These are phyloP conservation scores for Xerocomus amazonicus DNA, from an alignment of 1,284 basidiomycete species.

Conservation along the genomic window DNA sequence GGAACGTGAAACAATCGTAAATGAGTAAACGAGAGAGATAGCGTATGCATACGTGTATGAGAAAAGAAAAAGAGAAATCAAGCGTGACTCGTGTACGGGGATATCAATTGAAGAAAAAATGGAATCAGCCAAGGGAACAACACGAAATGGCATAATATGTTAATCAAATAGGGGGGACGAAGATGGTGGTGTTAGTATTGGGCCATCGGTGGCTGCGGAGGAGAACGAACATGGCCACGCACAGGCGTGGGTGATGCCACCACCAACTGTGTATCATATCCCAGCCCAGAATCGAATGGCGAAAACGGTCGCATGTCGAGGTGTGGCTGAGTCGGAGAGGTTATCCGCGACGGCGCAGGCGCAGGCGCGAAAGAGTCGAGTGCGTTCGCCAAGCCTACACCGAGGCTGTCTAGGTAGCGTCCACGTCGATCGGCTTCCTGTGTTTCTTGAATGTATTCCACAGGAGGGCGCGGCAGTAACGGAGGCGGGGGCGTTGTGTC, in stretches of 20 bases:
- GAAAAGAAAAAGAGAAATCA: not conserved
- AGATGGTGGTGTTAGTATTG: conserved; percentile 11
- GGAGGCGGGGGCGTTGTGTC: conserved; percentile 50
- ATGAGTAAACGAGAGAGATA: not conserved
- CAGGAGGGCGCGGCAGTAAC: conserved; percentile 67
- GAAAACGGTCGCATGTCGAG: conserved; percentile 43
- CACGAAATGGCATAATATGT: conserved; percentile 11
- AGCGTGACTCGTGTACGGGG: not conserved
- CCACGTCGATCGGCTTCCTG: conserved; percentile 63
- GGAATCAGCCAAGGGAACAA: not conserved
- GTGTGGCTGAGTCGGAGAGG: conserved; percentile 14
- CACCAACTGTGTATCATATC: conserved; percentile 12
- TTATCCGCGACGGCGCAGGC: conserved; percentile 22
- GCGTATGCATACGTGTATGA: not conserved
- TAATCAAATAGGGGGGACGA: conserved; percentile 18
- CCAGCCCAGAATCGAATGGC: conserved; percentile 39
- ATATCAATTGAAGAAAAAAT: conserved; percentile 9
- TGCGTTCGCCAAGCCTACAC: conserved; percentile 15
- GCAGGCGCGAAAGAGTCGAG: conserved; percentile 23
- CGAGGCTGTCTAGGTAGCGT: conserved; percentile 19
- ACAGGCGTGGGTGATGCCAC: conserved; percentile 9
- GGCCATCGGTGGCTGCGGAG: conserved; percentile 6
- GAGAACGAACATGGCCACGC: conserved; percentile 1
- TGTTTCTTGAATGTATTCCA: conserved; percentile 74
- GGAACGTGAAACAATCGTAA: too few species aligned